phyloP scores from a whole-genome alignment of 2,329 filamentous ascomycete genomes.

The Rhytidhysteron rufulum region DNA sequence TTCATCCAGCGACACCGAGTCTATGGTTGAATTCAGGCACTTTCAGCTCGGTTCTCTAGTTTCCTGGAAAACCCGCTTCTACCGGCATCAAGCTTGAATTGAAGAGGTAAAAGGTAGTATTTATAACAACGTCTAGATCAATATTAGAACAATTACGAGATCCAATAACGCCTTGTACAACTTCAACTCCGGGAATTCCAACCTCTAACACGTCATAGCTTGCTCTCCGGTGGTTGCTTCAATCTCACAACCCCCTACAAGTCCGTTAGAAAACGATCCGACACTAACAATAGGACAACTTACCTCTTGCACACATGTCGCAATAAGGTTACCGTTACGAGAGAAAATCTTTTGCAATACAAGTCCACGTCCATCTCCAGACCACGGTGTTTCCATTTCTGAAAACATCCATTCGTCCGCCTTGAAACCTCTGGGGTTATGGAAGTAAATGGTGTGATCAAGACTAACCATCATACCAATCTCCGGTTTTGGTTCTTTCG shows the following conservation, averaged over 20 bases:
- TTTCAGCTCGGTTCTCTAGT: too few relatives aligned
- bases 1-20: too few relatives aligned
- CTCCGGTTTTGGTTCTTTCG: slow-evolving; percentile 54
- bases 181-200: too few relatives aligned
- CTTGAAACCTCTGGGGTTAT: slow-evolving; percentile 46
- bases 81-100: too few relatives aligned
- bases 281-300: slow-evolving; percentile 5
- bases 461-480: slow-evolving; percentile 83
- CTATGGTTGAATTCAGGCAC: too few relatives aligned
- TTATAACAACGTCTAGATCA: too few relatives aligned
- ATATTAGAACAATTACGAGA: too few relatives aligned
- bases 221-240: slow-evolving; percentile 32
- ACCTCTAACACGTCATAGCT: slow-evolving; percentile 12
- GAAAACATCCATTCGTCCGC: slow-evolving; percentile 71
- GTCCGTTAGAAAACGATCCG: slow-evolving; percentile 12
- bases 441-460: slow-evolving; percentile 64
- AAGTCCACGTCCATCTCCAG: slow-evolving; percentile 70
- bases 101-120: too few relatives aligned
- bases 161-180: too few relatives aligned
- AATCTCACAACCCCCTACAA: slow-evolving; percentile 51
- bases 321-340: slow-evolving; percentile 67
- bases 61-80: too few relatives aligned
- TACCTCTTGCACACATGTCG: slow-evolving; percentile 77
- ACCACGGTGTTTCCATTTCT: slow-evolving; percentile 78
- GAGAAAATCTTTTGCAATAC: slow-evolving; percentile 73